Conservation (phyloP, 805 yeast species). For the Barnettozyma populi region DNA sequence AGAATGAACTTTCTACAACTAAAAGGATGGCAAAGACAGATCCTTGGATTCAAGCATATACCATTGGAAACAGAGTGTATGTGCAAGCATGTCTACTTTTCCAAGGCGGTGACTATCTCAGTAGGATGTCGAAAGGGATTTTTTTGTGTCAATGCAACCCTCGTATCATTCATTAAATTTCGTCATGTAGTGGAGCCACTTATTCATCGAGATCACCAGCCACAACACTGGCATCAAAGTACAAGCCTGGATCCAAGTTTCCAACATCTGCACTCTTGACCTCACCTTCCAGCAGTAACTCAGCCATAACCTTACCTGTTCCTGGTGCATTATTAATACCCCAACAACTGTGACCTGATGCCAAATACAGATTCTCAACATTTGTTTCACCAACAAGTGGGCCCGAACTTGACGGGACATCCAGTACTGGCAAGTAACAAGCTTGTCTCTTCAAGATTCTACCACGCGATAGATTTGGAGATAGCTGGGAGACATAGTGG, state of each 20-base stretch:
- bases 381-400: conserved; percentile 94
- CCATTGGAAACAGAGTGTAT: not conserved
- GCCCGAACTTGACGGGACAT: conserved; percentile 87
- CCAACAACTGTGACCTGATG: conserved; percentile 98
- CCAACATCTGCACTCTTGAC: conserved; percentile 71
- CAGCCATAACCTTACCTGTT: conserved; percentile 91
- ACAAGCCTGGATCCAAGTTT: conserved; percentile 79
- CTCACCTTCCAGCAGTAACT: conserved; percentile 77
- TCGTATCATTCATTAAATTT: not conserved
- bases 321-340: conserved; percentile 98
- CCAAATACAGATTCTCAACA: conserved; percentile 69
- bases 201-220: conserved; percentile 12
- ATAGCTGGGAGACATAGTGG: conserved; percentile 70
- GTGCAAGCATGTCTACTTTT: not conserved
- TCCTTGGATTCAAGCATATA: not conserved
- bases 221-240: conserved; percentile 67
- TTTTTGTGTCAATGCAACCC: not conserved
- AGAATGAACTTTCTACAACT: not conserved
- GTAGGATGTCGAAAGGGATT: not conserved
- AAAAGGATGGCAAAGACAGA: not conserved
- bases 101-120: too few relatives aligned
- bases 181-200: not conserved
- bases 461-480: conserved; percentile 66
- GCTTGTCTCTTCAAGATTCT: conserved; percentile 82
- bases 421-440: conserved; percentile 90